Percentiles rank a stretch among this genome's conserved stretches.
Evolutionary conservation across 2,329 filamentous ascomycete species (phyloP).

Genomic region (Plectosphaerella plurivora): DNA sequence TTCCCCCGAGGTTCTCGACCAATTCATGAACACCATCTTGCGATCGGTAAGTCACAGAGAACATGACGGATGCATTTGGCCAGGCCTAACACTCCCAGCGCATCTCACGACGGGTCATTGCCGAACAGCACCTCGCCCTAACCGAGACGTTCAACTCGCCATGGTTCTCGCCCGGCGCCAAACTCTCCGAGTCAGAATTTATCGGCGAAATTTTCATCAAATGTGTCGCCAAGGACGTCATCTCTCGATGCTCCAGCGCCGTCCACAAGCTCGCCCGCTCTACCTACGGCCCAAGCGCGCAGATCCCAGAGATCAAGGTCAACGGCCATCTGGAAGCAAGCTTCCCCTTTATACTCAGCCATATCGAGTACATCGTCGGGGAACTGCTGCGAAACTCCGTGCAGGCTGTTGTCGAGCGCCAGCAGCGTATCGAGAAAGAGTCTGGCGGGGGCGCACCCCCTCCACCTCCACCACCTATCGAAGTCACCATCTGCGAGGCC

Average conservation of each 20-base stretch:
- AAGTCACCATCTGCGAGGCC: slow-evolving; percentile 91
- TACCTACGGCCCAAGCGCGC: slow-evolving; percentile 66
- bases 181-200: slow-evolving; percentile 71
- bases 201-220: slow-evolving; percentile 94
- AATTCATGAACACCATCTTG: slow-evolving; percentile 91
- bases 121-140: slow-evolving; percentile 91
- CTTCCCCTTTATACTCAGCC: slow-evolving; percentile 94
- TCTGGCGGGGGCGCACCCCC: slow-evolving; percentile 17
- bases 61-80: too few relatives aligned
- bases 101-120: slow-evolving; percentile 93
- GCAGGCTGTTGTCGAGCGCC: slow-evolving; percentile 81
- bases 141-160: slow-evolving; percentile 91
- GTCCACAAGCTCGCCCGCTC: slow-evolving; percentile 70
- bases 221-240: slow-evolving; percentile 85
- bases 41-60: slow-evolving; percentile 72
- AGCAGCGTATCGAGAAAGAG: slow-evolving; percentile 34
- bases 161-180: slow-evolving; percentile 81
- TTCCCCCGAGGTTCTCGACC: slow-evolving; percentile 75
- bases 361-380: slow-evolving; percentile 95
- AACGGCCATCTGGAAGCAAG: slow-evolving; percentile 83
- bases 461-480: slow-evolving; percentile 70
- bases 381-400: slow-evolving; percentile 94
- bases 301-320: slow-evolving; percentile 76
- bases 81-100: slow-evolving; percentile 55
- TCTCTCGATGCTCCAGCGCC: slow-evolving; percentile 75